Conservation (phyloP, 78 protist genomes). For the Pelomyxa schiedti region DNA sequence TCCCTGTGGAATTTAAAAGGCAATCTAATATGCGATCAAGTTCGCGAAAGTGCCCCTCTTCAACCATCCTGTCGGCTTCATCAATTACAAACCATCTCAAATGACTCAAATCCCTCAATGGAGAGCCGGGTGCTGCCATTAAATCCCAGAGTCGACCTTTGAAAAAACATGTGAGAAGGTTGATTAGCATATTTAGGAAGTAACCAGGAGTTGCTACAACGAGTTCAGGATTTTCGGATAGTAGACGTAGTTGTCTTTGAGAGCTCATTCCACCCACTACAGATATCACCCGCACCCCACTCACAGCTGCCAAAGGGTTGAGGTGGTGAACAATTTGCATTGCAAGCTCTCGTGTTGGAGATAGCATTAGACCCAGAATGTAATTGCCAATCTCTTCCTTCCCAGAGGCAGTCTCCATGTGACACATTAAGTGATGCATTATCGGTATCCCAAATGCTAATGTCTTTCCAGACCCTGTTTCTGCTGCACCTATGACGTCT, state of each 20-base stretch:
- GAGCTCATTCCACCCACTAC: constrained; percentile 67
- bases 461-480: constrained; percentile 79
- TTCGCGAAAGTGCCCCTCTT: constrained; percentile 56
- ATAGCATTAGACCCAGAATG: constrained; percentile 17
- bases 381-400: neutral
- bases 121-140: constrained; percentile 18
- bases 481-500: constrained; percentile 60
- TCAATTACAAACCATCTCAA: constrained; percentile 55
- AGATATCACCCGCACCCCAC: constrained; percentile 27
- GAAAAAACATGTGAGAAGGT: too few species aligned
- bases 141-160: constrained; percentile 75
- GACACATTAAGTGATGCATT: neutral
- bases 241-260: constrained; percentile 50
- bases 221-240: constrained; percentile 51
- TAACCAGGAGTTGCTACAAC: constrained; percentile 72
- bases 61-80: constrained; percentile 76
- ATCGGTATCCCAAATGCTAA: constrained; percentile 76
- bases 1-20: constrained; percentile 1
- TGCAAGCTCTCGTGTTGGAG: constrained; percentile 56
- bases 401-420: neutral
- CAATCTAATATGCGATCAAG: constrained; percentile 27
- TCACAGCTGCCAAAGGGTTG: constrained; percentile 14
- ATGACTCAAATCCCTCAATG: constrained; percentile 9
- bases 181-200: too few species aligned
- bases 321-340: constrained; percentile 41